A percentile compares a stretch with the other conserved stretches of the same genome.
phyloP scores from a whole-genome alignment of 2,329 filamentous ascomycete species.

The Ophiostoma pallidulum region DNA sequence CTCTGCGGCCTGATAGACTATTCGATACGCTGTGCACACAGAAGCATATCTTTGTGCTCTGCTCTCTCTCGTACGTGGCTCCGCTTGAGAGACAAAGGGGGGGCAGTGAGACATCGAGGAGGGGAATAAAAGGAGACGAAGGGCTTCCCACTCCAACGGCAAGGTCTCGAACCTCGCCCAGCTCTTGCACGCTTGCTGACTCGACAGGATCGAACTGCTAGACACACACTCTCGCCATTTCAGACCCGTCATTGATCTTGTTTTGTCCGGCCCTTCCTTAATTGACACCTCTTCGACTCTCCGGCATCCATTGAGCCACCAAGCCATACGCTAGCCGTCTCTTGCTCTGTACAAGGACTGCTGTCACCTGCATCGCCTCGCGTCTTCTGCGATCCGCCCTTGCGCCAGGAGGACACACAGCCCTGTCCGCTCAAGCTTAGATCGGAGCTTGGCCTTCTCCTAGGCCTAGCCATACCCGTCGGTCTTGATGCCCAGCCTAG shows the following conservation, averaged over 20 bases:
- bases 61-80: background rate
- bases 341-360: too few relatives aligned
- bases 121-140: slow-evolving; percentile 1
- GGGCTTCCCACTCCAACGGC: background rate
- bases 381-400: too few relatives aligned
- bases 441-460: slow-evolving; percentile 1
- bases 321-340: too few relatives aligned
- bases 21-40: slow-evolving; percentile 1
- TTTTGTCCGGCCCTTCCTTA: background rate
- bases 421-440: background rate
- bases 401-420: background rate
- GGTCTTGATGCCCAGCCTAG: slow-evolving; percentile 75
- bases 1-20: background rate
- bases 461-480: background rate
- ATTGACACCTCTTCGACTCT: background rate
- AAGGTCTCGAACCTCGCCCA: slow-evolving; percentile 5
- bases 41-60: slow-evolving; percentile 1
- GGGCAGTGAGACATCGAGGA: slow-evolving; percentile 4
- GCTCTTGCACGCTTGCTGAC: slow-evolving; percentile 3
- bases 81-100: slow-evolving; percentile 3
- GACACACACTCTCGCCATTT: background rate
- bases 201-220: background rate
- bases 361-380: too few relatives aligned
- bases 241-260: background rate
- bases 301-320: too few relatives aligned